Evolutionary conservation across 2,329 filamentous ascomycete genomes (phyloP), one percentile per base, ranked within the genome.

Genomic region (Phaeosphaeriaceae sp.): DNA sequence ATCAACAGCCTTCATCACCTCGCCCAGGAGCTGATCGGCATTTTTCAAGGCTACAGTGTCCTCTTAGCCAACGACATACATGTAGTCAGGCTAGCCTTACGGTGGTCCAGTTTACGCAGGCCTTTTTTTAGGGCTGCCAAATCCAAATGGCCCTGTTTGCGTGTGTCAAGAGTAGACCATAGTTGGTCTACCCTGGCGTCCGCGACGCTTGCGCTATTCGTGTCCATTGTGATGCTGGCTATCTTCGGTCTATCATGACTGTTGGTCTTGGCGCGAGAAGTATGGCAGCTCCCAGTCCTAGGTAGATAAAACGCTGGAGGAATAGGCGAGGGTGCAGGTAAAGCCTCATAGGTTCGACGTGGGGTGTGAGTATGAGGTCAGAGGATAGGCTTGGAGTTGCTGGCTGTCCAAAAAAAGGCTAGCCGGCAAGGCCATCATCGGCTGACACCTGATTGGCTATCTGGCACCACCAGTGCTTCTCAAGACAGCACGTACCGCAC

Each of bases 31-130:
- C 30, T 84, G 80, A 73, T 96, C 89, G 70, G 94, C 94, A 81
- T 97, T 94, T 79, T 97, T 96, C 68, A 99, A 76, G 56, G 87
- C 85, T 87, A 64, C 58, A 58, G 51, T 57, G 18, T 56, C 49
- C 54, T 64, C 54, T 70, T 62, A 66, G 56, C 50, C 34, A 18
- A 35, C 28, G 30, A 42, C 36, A 43, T 47, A 20, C 40, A 36
- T 37, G 21, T 35, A 34, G 50, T 41, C 32, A 52, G 34, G 32
- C 12, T 36, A 17, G 6, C 72, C 87, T 77, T 77, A 96, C 92
- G 94, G 73, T 99, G 94, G 73, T 97, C 92, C 67, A 97, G 91
- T 74, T 87, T 89, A 72, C 81, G 86, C 68, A 99, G 77, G 3
- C 93, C 94, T 76, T 86, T 90, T 76, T 92, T 88, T 62, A 99